Evolutionary conservation across 164 flowering plant genomes (phyloP), one percentile per base, ranked within the genome.

Genomic region (Umbilicus rupestris): DNA sequence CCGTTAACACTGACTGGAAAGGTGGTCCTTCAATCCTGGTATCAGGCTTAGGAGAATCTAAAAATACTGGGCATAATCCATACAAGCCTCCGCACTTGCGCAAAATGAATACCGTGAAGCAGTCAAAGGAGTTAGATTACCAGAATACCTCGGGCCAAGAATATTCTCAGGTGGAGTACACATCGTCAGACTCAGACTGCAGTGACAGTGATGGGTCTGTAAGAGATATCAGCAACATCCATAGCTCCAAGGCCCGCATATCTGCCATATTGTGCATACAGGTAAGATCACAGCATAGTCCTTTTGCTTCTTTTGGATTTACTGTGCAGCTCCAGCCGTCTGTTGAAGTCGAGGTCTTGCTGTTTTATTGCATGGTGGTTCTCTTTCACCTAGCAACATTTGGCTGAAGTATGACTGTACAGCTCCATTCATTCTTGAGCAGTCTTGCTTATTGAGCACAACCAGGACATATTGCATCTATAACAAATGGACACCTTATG

Each of bases 61-160:
- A 64, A 26, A 79, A 49, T 66, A 69, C 55, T 63, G 73, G 70
- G 67, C 63, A 55, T 73, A 79, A 84, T 71, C 84, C 77, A 26
- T 94, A 94, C 75, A 83, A 83, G 83, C 98, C 98, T 42, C 97
- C 98, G 20, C 98, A 94, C 68, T 71, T 90, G 63, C 87, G 98
- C 41, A 87, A 80, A 72, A 87, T 72, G 71, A 84, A 78, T 33
- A 74, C 68, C 65, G 24, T 59, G 69, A 80, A 73, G 71, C 71
- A 62, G 65, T 66, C 37, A 2, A 77, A 66, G 65, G 74, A 72
- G 60, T 59, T 67, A 68, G 77, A 73, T 65, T 52, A 76, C 68
- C 71, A 63, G 55, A 66, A 69, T 73, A 72, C 67, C 19, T 74
- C 84, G 17, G 83, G 74, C 64, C 69, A 73, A 63, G 89, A 78